phyloP scores from a whole-genome alignment of 208 protist species.

The Leishmania tarentolae region DNA sequence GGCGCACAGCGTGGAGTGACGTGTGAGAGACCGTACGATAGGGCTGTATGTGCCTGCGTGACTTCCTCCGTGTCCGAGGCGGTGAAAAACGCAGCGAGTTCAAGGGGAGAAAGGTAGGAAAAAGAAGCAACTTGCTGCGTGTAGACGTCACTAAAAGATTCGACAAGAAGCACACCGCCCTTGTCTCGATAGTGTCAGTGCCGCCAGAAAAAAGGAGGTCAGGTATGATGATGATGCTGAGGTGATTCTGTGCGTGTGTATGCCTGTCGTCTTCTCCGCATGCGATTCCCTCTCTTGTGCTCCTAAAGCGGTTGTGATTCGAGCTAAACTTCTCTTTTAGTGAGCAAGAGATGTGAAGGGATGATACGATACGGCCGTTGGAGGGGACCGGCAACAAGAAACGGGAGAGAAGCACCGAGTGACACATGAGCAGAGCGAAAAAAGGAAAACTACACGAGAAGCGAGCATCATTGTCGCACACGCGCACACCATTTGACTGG shows the following conservation, averaged over 20 bases:
- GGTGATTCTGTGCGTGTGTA: background rate
- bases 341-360: background rate
- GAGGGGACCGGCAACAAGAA: background rate
- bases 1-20: background rate
- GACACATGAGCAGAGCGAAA: background rate
- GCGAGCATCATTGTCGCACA: background rate
- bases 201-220: background rate
- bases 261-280: background rate
- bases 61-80: background rate
- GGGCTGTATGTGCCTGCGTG: background rate
- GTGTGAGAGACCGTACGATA: background rate
- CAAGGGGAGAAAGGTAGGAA: background rate
- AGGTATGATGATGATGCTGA: background rate
- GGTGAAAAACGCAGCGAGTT: background rate
- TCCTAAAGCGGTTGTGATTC: background rate
- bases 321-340: background rate
- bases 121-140: background rate
- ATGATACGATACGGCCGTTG: background rate
- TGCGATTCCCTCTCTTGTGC: background rate
- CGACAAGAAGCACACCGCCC: background rate
- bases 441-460: background rate
- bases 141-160: background rate
- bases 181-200: background rate
- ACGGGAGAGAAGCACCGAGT: background rate
- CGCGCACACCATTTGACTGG: background rate